Evolutionary conservation across 1,284 basidiomycete genomes (phyloP).

Genomic region (Rhodotorula sp.): DNA sequence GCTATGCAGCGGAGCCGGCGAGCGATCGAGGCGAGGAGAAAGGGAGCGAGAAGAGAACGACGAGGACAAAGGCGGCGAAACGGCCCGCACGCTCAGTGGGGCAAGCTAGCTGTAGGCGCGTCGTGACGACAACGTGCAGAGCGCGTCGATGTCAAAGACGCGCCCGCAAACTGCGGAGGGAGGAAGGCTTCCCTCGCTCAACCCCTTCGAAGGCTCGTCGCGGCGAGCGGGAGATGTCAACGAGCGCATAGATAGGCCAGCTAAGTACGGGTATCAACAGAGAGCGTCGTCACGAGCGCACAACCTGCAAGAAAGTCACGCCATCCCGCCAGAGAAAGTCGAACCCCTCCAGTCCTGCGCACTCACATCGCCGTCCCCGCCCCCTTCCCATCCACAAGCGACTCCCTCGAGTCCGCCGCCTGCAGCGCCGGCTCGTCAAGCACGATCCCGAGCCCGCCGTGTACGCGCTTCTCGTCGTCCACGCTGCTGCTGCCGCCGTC

Average conservation of each 20-base stretch:
- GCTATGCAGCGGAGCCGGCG: neutral
- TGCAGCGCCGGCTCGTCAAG: neutral
- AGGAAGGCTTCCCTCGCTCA: no score
- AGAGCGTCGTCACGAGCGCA: neutral
- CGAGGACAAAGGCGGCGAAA: neutral
- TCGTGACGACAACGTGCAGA: neutral
- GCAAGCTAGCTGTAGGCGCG: neutral
- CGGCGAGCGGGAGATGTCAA: no score
- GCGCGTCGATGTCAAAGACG: no score
- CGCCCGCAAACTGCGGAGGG: no score
- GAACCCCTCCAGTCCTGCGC: neutral
- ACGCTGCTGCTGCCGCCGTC: neutral
- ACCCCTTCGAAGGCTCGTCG: no score
- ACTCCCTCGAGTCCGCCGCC: neutral
- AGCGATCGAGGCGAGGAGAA: neutral
- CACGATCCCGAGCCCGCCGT: neutral
- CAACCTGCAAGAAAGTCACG: no score
- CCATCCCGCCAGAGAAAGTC: neutral
- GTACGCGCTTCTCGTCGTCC: neutral
- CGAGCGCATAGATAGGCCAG: no score
- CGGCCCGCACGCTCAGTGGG: no score
- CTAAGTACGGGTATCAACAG: neutral
- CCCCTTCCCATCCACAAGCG: neutral
- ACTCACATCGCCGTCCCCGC: slow-evolving; percentile 7
- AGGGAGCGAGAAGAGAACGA: neutral